Evolutionary conservation across 1,284 basidiomycete genomes (phyloP).

Genomic region (Coniophora puteana): DNA sequence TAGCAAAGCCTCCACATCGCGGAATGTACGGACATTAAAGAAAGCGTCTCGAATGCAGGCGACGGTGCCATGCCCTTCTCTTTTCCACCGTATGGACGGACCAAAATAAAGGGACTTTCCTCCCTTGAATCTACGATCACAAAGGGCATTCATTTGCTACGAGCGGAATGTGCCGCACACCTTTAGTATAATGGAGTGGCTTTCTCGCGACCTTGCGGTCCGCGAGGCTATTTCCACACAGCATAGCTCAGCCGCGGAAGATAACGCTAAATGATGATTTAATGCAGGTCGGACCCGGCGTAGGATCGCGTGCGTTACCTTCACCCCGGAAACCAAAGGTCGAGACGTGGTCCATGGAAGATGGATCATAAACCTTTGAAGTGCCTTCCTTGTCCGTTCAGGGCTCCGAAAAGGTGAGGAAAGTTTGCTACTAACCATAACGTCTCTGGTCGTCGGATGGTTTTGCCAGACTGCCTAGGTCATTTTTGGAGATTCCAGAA

Average conservation of each 20-base stretch:
- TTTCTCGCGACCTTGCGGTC: slow-evolving; percentile 50
- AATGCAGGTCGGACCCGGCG: slow-evolving; percentile 9
- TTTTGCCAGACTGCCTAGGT: slow-evolving; percentile 51
- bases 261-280: slow-evolving; percentile 51
- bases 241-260: slow-evolving; percentile 74
- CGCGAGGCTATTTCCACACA: slow-evolving; percentile 80
- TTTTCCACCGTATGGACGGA: slow-evolving; percentile 65
- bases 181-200: slow-evolving; percentile 75
- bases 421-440: slow-evolving; percentile 51
- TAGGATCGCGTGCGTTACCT: slow-evolving; percentile 44
- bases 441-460: slow-evolving; percentile 50
- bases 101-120: slow-evolving; percentile 67
- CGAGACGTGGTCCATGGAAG: slow-evolving; percentile 46
- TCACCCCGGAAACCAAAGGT: slow-evolving; percentile 90
- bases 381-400: slow-evolving; percentile 42
- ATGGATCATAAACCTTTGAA: slow-evolving; percentile 62
- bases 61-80: slow-evolving; percentile 71
- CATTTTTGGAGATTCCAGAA: slow-evolving; percentile 60
- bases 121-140: slow-evolving; percentile 38
- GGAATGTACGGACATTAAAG: slow-evolving; percentile 54
- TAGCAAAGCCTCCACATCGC: slow-evolving; percentile 7
- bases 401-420: neutral
- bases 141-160: slow-evolving; percentile 4
- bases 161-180: slow-evolving; percentile 31
- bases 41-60: slow-evolving; percentile 84